These are phyloP conservation scores for Plantago lanceolata DNA, from an alignment of 305 asterid genomes.

Conservation along the genomic window DNA sequence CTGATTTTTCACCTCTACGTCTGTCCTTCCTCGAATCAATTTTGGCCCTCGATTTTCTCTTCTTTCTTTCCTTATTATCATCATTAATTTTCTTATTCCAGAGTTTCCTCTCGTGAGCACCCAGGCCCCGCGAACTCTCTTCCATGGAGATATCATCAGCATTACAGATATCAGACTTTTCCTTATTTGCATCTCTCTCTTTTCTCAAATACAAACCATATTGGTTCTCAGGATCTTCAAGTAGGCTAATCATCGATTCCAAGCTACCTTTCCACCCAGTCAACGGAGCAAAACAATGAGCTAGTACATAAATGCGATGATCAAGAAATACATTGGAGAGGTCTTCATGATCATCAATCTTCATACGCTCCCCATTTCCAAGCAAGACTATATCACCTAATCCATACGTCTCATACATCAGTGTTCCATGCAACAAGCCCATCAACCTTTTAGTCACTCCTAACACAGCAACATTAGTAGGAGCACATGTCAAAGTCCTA, in stretches of 20 bases:
- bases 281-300: conserved; percentile 29
- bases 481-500: conserved; percentile 55
- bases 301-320: conserved; percentile 37
- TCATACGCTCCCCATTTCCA: conserved; percentile 66
- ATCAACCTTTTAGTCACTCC: conserved; percentile 40
- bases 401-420: conserved; percentile 31
- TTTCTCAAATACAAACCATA: conserved; percentile 28
- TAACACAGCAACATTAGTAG: conserved; percentile 49
- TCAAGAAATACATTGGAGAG: conserved; percentile 53
- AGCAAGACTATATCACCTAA: conserved; percentile 62
- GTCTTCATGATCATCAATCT: conserved; percentile 49
- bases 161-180: conserved; percentile 2
- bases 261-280: conserved; percentile 15
- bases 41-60: conserved; percentile 18
- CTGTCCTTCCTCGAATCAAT: conserved; percentile 7
- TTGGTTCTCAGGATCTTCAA: conserved; percentile 35
- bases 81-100: not conserved
- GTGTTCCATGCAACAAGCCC: conserved; percentile 21
- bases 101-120: not conserved
- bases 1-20: conserved; percentile 4
- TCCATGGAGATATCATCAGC: not conserved
- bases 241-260: conserved; percentile 34
- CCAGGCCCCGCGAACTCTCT: not conserved
- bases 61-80: conserved; percentile 28
- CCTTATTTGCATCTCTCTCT: conserved; percentile 8